Evolutionary conservation across 371 early-diverging fungal genomes (phyloP).

Genomic region (Mortierella sp.): DNA sequence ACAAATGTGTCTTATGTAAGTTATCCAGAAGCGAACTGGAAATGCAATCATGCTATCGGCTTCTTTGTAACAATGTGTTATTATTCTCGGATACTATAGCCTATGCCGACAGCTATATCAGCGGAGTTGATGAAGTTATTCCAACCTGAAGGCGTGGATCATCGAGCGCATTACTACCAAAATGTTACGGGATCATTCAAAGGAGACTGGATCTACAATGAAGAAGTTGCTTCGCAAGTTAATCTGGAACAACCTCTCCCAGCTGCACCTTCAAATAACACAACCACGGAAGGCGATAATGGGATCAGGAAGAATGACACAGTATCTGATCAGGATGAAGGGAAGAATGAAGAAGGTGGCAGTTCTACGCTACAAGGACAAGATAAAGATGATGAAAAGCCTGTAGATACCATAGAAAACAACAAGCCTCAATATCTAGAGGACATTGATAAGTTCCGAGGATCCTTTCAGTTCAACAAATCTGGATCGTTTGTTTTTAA

Average conservation of each 20-base stretch:
- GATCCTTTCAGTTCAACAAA: constrained; percentile 41
- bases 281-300: constrained; percentile 6
- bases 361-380: neutral
- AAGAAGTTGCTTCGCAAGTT: constrained; percentile 12
- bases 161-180: constrained; percentile 65
- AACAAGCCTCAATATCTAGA: constrained; percentile 33
- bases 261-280: constrained; percentile 46
- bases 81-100: constrained; percentile 49
- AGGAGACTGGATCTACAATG: constrained; percentile 56
- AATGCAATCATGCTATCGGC: neutral
- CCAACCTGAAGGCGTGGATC: constrained; percentile 39
- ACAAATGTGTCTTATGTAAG: constrained; percentile 65
- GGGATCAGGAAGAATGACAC: neutral
- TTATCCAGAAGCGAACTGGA: neutral
- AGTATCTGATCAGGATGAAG: neutral
- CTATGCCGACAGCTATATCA: constrained; percentile 57
- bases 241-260: constrained; percentile 43
- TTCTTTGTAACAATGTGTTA: neutral
- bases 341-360: neutral
- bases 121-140: constrained; percentile 55
- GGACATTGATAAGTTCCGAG: constrained; percentile 36
- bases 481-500: constrained; percentile 63
- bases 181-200: constrained; percentile 75
- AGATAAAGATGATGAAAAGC: constrained; percentile 7
- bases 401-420: constrained; percentile 35